Evolutionary conservation across 2,329 filamentous ascomycete genomes (phyloP), one percentile per base, ranked within the genome.

Genomic region (Monosporascus sp.): DNA sequence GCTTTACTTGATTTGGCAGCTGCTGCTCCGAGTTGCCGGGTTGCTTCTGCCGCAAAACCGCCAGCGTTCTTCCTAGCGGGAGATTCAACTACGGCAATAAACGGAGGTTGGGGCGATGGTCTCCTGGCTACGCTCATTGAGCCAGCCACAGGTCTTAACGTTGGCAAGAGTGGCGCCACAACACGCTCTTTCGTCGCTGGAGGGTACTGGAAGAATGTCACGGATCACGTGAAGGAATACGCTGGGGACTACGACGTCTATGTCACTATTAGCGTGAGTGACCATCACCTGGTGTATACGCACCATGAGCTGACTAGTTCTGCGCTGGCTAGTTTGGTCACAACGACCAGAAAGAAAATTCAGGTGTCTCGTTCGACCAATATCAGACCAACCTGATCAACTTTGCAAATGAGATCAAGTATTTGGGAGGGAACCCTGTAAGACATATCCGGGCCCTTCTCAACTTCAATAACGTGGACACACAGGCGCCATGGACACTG

Each of bases 81-180:
- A 5, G 78, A 81, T 60, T 78, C 75, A 3, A 80, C 78, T 1
- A 79, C 77, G 3, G 76, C 76, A 0, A 52, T 66, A 2, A 64
- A 71, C 27, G 78, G 77, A 20, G 78, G 81, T 24, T 85, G 82
- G 82, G 82, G 82, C n/a, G 71, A 83, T 56, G 82, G 79, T 0
- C 81, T 85, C 58, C 69, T 85, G 7, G 71, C 73, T 0, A 77
- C 76, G 0, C 70, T 87, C 0, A 67, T 69, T 7, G 55, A 61
- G 2, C 74, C 75, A 0, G 81, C 81, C 0, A 69, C 69, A 37
- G 83, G 82, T 2, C 66, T 74, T 34, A 86, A 87, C 60, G 74
- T 77, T 37, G 84, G 77, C 3, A 76, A 81, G 60, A 79, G 79
- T 56, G 81, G 80, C 5, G 75, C 76, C 1, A 84, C 81, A 2